These are phyloP conservation scores for Suhomyces bolitotheri DNA, from an alignment of 1,139 yeast genomes.

Conservation along the genomic window DNA sequence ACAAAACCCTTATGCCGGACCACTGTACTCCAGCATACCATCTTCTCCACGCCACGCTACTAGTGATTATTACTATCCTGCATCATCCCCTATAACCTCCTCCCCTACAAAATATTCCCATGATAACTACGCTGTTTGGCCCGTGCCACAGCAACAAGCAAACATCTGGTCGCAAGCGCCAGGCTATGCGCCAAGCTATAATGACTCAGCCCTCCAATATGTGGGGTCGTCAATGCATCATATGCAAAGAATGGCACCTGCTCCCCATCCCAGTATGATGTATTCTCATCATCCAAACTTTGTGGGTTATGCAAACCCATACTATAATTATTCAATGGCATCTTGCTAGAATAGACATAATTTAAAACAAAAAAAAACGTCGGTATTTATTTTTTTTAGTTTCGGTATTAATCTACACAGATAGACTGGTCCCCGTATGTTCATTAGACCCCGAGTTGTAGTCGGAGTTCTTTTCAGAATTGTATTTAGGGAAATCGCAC, in stretches of 20 bases:
- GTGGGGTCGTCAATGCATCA: slow-evolving; percentile 14
- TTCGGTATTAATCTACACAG: no score
- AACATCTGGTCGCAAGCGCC: slow-evolving; percentile 16
- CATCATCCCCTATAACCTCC: slow-evolving; percentile 16
- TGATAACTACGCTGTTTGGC: slow-evolving; percentile 10
- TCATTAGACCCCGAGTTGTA: no score
- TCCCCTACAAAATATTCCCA: slow-evolving; percentile 15
- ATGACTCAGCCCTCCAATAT: slow-evolving; percentile 17
- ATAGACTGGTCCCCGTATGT: no score
- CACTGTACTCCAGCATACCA: slow-evolving; percentile 21
- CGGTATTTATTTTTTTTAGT: neutral
- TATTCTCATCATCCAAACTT: slow-evolving; percentile 16
- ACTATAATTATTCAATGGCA: slow-evolving; percentile 37
- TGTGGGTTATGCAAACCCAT: slow-evolving; percentile 44
- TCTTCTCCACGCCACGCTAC: slow-evolving; percentile 27
- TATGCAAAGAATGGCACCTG: slow-evolving; percentile 7
- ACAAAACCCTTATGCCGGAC: slow-evolving; percentile 9
- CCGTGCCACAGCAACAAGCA: slow-evolving; percentile 7
- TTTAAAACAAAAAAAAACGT: slow-evolving; percentile 1
- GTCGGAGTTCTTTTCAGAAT: no score
- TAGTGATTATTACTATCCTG: slow-evolving; percentile 16
- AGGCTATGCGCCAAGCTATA: slow-evolving; percentile 7
- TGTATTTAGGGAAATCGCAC: no score
- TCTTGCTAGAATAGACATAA: slow-evolving; percentile 27
- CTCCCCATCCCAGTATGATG: slow-evolving; percentile 9